Percentiles rank a stretch among this genome's conserved stretches.
Conservation (phyloP, 2,329 filamentous ascomycete species). For the Alternaria consortialis region DNA sequence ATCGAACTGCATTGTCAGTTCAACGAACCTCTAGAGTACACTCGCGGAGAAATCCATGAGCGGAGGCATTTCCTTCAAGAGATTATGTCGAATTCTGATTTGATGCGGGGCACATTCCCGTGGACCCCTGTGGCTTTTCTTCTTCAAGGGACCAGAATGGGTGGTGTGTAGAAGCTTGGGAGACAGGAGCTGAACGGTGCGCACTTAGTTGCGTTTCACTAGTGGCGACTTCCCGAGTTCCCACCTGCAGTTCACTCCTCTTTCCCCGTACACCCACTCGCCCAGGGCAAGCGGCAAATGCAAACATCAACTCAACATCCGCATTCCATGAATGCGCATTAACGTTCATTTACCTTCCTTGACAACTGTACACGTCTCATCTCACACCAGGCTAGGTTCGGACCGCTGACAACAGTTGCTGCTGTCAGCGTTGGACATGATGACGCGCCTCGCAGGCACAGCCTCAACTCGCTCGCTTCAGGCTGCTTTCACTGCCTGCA, state of each 20-base stretch:
- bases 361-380: neutral
- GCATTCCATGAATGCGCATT: neutral
- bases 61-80: neutral
- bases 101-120: neutral
- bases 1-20: neutral
- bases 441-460: neutral
- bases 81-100: neutral
- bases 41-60: too few relatives aligned
- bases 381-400: neutral
- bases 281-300: slow-evolving; percentile 4
- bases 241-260: slow-evolving; percentile 4
- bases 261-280: slow-evolving; percentile 1
- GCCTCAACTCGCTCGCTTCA: neutral
- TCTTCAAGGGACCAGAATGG: neutral
- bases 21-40: neutral
- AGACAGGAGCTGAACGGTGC: slow-evolving; percentile 1
- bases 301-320: slow-evolving; percentile 1
- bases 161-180: neutral
- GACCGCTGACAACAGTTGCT: neutral
- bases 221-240: slow-evolving; percentile 1
- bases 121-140: neutral
- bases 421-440: neutral
- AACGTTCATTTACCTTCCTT: slow-evolving; percentile 3
- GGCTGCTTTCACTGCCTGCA: neutral
- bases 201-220: neutral